These are phyloP conservation scores for Penicillium roqueforti DNA, from an alignment of 495 filamentous ascomycete genomes.

Conservation along the genomic window DNA sequence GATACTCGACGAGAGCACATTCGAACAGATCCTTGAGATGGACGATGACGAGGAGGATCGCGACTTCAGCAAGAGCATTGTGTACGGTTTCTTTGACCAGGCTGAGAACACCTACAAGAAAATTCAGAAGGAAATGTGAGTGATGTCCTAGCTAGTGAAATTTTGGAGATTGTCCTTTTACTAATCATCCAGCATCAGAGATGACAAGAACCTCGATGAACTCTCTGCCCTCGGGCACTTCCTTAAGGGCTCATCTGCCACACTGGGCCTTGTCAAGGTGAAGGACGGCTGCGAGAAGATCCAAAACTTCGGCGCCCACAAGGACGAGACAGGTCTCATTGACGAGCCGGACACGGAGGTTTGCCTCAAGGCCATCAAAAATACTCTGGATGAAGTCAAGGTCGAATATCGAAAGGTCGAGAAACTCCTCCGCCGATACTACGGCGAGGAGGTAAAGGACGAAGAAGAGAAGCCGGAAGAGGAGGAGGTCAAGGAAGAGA, in stretches of 20 bases:
- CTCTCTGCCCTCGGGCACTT: slow-evolving; percentile 90
- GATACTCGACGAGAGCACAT: slow-evolving; percentile 71
- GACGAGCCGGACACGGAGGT: slow-evolving; percentile 58
- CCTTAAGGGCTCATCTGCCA: slow-evolving; percentile 96
- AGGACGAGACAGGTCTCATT: slow-evolving; percentile 67
- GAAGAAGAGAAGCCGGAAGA: slow-evolving; percentile 18
- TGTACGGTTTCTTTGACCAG: slow-evolving; percentile 89
- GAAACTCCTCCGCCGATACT: slow-evolving; percentile 67
- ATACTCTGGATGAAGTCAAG: slow-evolving; percentile 67
- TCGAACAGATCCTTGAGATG: slow-evolving; percentile 96
- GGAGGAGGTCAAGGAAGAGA: slow-evolving; percentile 5
- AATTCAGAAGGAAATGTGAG: slow-evolving; percentile 82
- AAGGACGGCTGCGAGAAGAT: slow-evolving; percentile 94
- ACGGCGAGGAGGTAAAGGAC: slow-evolving; percentile 42
- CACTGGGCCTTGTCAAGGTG: slow-evolving; percentile 86
- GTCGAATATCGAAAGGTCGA: slow-evolving; percentile 74
- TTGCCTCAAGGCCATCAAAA: slow-evolving; percentile 63
- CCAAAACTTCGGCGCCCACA: slow-evolving; percentile 79
- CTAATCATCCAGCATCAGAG: slow-evolving; percentile 42
- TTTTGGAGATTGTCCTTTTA: background rate
- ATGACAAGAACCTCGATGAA: slow-evolving; percentile 57
- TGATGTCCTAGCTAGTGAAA: slow-evolving; percentile 14
- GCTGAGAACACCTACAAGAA: slow-evolving; percentile 78
- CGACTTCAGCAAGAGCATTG: slow-evolving; percentile 81
- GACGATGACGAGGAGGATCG: slow-evolving; percentile 76